phyloP scores from a whole-genome alignment of 306 rosid species.

The Corylus avellana region DNA sequence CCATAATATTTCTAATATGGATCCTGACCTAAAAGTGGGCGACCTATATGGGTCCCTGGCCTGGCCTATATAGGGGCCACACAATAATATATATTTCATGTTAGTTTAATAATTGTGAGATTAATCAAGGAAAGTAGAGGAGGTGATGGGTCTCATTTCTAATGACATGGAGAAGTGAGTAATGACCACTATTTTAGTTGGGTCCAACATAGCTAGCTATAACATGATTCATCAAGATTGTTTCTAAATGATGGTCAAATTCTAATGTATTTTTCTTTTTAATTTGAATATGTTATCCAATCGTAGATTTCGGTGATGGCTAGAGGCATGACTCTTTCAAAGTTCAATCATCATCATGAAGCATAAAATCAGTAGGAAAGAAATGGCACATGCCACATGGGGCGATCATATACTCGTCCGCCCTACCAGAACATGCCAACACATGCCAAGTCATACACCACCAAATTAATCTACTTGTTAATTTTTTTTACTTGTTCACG shows the following conservation, averaged over 20 bases:
- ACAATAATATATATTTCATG: constrained; percentile 25
- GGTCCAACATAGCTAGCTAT: constrained; percentile 33
- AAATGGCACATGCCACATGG: constrained; percentile 33
- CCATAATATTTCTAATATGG: constrained; percentile 29
- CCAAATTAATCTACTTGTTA: background rate
- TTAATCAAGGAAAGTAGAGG: background rate
- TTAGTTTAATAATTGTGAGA: constrained; percentile 13
- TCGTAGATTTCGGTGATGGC: constrained; percentile 41
- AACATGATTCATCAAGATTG: constrained; percentile 43
- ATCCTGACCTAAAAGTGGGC: constrained; percentile 39
- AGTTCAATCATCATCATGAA: constrained; percentile 21
- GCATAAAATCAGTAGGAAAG: constrained; percentile 7
- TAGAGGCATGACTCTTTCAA: constrained; percentile 48
- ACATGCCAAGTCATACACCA: constrained; percentile 27
- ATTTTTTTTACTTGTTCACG: no score
- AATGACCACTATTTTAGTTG: constrained; percentile 48
- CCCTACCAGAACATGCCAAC: constrained; percentile 42
- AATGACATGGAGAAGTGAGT: constrained; percentile 34
- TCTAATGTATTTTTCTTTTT: constrained; percentile 36
- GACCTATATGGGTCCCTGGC: constrained; percentile 28
- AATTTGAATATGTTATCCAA: constrained; percentile 34
- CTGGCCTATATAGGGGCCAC: constrained; percentile 16
- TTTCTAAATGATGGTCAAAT: constrained; percentile 42
- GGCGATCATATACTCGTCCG: constrained; percentile 49
- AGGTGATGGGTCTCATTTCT: constrained; percentile 32